Conservation (phyloP, 225 moss, liverwort and hornwort species). For the Pseudisothecium myosuroides region DNA sequence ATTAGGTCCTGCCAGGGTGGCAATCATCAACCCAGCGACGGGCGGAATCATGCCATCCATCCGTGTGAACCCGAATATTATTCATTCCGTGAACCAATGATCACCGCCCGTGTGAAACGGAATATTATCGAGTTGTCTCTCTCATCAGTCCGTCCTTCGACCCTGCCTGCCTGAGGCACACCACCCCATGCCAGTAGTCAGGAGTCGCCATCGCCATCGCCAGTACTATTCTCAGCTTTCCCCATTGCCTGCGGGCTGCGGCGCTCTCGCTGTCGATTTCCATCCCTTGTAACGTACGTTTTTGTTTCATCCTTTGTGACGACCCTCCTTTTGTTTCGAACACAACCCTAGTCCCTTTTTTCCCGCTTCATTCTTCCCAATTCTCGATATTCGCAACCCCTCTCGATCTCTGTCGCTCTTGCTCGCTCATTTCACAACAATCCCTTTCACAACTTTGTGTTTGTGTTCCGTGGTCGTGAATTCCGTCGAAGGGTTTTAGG, state of each 20-base stretch:
- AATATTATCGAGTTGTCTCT: conserved; percentile 5
- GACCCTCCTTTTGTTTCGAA: not conserved
- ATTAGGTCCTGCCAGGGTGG: not conserved
- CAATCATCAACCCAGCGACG: not conserved
- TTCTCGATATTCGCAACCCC: not conserved
- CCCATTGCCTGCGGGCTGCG: no score
- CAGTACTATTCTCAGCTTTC: not conserved
- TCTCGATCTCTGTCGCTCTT: not conserved
- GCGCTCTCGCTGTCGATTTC: not conserved
- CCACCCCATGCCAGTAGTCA: not conserved
- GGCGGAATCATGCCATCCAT: not conserved
- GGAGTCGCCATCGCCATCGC: not conserved
- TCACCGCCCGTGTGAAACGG: conserved; percentile 5
- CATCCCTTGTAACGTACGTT: not conserved
- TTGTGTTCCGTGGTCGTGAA: not conserved
- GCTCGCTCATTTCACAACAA: not conserved
- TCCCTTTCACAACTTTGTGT: not conserved
- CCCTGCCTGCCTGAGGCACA: not conserved
- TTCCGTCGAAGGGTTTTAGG: not conserved
- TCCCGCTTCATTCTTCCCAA: not conserved
- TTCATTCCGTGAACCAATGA: not conserved
- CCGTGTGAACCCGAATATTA: conserved; percentile 13
- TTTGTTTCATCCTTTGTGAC: not conserved
- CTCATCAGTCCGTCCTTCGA: not conserved
- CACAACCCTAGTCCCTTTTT: not conserved